Percentiles rank a stretch among this genome's conserved stretches.
phyloP scores from a whole-genome alignment of 2,329 filamentous ascomycete genomes.

The Ascochyta pisi region DNA sequence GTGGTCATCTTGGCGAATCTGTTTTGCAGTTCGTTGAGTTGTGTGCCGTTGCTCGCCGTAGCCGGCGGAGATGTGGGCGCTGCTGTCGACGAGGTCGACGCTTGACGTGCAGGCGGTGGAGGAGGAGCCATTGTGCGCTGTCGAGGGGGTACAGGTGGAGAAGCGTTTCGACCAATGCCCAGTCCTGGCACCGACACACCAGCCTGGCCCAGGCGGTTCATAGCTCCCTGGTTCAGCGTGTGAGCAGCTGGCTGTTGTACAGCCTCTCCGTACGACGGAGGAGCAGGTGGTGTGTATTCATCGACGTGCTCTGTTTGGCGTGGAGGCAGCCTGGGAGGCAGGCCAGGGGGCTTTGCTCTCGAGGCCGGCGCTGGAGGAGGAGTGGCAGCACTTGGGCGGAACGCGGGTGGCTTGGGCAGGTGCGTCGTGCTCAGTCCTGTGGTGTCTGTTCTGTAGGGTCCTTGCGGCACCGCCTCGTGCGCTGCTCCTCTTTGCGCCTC shows the following conservation, averaged over 20 bases:
- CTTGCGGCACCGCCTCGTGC: conserved; percentile 56
- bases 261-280: conserved; percentile 58
- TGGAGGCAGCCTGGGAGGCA: conserved; percentile 76
- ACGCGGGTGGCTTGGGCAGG: conserved; percentile 73
- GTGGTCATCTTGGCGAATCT: conserved; percentile 61
- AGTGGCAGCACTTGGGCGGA: conserved; percentile 49
- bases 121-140: conserved; percentile 34
- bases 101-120: conserved; percentile 37
- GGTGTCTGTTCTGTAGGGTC: conserved; percentile 73
- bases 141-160: conserved; percentile 48
- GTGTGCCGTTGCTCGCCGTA: conserved; percentile 43
- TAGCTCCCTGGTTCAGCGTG: conserved; percentile 64
- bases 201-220: conserved; percentile 71
- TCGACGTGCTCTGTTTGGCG: conserved; percentile 64
- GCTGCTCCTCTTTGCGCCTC: conserved; percentile 47
- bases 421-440: conserved; percentile 73
- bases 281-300: conserved; percentile 54
- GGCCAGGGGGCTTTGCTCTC: conserved; percentile 57
- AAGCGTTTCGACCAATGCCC: conserved; percentile 67
- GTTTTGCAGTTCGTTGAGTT: conserved; percentile 71
- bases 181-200: conserved; percentile 81
- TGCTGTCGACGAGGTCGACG: conserved; percentile 27
- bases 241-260: conserved; percentile 40
- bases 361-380: conserved; percentile 37
- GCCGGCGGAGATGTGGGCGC: conserved; percentile 32